Evolutionary conservation across 2,329 filamentous ascomycete species (phyloP), one percentile per base, ranked within the genome.

Genomic region (Westerdykella sp.): DNA sequence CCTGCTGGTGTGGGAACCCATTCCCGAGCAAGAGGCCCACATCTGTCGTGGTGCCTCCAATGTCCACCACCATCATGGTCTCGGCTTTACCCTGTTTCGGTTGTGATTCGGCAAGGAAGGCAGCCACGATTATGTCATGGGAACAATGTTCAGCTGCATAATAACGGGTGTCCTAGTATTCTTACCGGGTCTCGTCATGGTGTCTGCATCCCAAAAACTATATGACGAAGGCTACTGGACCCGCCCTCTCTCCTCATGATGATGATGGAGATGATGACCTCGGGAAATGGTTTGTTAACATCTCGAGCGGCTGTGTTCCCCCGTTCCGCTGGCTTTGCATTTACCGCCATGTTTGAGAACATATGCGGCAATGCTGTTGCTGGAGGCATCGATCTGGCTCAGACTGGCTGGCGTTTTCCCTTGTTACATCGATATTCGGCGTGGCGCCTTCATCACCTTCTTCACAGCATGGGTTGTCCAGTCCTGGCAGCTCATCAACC

Each of bases 41-140:
- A 50, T 84, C 81, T 0, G 79, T 77, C 0, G 81, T 84, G 0
- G 81, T 85, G 2, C 81, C 81, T 0, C 81, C 81, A 41, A 85
- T 77, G 53, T 85, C 81, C 2, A 84, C 75, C 0, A 84, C 80
- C 67, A 84, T 77, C 51, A 78, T 32, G 67, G 76, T 48, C 72
- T 78, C 57, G 7, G 52, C 51, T 13, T 57, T 49, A 12, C 25
- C 25, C 28, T 55, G 45, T 21, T 6, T 3, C 39, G 61, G 48
- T 37, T 41, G 41, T 36, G 56, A 58, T 5, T 62, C 63, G 6
- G 65, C 55, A 0, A 68, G 47, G 40, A 66, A 73, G 1, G 69
- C 69, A 10, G 73, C 74, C 10, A 57, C 38, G 49, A 60, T 32
- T 72, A 70, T 34, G 44, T 71, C 4, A 56, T 62, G n/a, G 69